Evolutionary conservation across 169 alveolate genomes (phyloP), one percentile per base, ranked within the genome.

Genomic region (Cryptosporidium andersoni): DNA sequence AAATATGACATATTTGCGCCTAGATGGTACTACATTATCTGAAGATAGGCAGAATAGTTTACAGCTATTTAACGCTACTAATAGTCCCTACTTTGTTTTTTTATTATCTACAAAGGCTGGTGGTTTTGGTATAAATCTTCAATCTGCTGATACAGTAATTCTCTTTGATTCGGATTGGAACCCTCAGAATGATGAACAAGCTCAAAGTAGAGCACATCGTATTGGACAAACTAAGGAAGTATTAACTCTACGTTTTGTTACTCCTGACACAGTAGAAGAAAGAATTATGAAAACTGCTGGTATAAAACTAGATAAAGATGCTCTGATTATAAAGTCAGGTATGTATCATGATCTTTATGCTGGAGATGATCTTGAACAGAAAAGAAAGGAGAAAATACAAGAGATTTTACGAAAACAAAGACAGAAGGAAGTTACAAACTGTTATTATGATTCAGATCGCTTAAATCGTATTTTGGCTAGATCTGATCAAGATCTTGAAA

Each of bases 131-230:
- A 95, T 97, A 45, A 97, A 95, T 64, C 90, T 97, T 49, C 96
- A 97, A 16, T 95, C 96, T 36, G 99, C 99, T 12, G 99, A 97
- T 88, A 95, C 99, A 7, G 99, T 97, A 11, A 95, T 97, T 48
- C 95, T 97, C 81, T 97, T 95, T 88, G 99, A 97, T 90, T 95
- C 95, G 65, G 99, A 97, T 82, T 97, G 99, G 98, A 96, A 96
- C 80, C 98, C 97, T 11, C 94, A 94, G 88, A 95, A 95, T 95
- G 99, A 97, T 90, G 93, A 93, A 47, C 96, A 97, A 67, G 98
- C 98, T 2, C 94, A 96, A 67, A 96, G 94, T 80, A 91, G 99
- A 81, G 98, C 97, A 4, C 99, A 97, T 89, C 91, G 99, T 65
- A 96, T 97, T 63, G 99, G 99, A 6, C 96, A 96, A 92, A 94